phyloP scores from a whole-genome alignment of 1,284 basidiomycete species.

The Ganoderma multipileum region DNA sequence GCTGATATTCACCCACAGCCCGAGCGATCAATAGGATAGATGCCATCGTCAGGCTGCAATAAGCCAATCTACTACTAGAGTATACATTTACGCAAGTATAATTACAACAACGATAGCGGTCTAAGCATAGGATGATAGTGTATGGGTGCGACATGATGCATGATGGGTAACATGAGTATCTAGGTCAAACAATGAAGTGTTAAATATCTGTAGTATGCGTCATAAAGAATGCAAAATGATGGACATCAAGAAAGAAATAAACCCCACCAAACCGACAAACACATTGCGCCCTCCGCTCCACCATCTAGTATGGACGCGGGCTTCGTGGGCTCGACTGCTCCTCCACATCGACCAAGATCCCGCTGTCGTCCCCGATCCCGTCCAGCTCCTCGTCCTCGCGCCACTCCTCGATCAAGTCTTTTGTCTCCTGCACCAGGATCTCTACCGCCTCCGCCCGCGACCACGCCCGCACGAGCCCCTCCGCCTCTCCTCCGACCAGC shows the following conservation, averaged over 20 bases:
- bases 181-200: too few relatives aligned
- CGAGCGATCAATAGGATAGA: too few relatives aligned
- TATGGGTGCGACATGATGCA: background rate
- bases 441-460: constrained; percentile 59
- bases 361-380: constrained; percentile 36
- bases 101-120: background rate
- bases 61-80: background rate
- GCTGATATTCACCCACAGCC: too few relatives aligned
- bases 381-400: constrained; percentile 40
- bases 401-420: constrained; percentile 65
- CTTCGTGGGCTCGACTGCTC: constrained; percentile 21
- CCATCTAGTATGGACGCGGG: background rate
- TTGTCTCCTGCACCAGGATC: constrained; percentile 59
- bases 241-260: background rate
- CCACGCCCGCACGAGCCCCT: constrained; percentile 53
- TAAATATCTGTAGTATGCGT: background rate
- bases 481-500: constrained; percentile 30
- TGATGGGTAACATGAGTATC: background rate
- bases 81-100: background rate
- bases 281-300: background rate
- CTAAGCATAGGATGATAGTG: background rate
- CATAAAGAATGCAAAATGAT: background rate
- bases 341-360: constrained; percentile 35
- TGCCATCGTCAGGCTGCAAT: background rate
- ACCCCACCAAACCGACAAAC: background rate